Conservation (phyloP, 306 rosid genomes). For the Castanospermum australe region DNA sequence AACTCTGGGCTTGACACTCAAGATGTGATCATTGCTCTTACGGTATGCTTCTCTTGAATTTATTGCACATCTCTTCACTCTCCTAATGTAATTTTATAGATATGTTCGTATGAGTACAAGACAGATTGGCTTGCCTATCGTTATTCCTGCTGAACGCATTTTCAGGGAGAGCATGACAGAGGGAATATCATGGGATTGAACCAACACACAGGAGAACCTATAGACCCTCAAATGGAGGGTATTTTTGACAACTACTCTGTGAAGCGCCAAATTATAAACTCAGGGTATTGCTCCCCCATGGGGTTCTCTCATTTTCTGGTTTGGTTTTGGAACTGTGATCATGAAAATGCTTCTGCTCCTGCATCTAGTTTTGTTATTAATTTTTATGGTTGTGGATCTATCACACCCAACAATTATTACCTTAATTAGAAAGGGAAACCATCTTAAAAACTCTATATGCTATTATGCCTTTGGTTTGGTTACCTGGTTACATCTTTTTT, state of each 20-base stretch:
- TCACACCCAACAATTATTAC: neutral
- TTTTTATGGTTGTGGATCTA: neutral
- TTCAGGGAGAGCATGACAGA: constrained; percentile 90
- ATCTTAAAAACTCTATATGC: neutral
- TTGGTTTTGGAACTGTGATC: neutral
- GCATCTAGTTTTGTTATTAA: neutral
- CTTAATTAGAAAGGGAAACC: neutral
- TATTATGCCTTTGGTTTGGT: neutral
- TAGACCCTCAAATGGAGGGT: constrained; percentile 95
- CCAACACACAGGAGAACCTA: constrained; percentile 86
- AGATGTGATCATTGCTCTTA: constrained; percentile 86
- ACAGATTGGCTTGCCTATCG: neutral
- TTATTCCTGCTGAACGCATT: constrained; percentile 17
- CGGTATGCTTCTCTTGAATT: constrained; percentile 36
- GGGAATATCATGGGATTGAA: constrained; percentile 83
- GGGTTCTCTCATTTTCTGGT: neutral
- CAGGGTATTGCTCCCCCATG: constrained; percentile 72
- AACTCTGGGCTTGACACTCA: constrained; percentile 96
- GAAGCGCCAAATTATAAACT: constrained; percentile 92
- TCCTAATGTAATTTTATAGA: neutral
- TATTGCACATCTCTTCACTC: neutral
- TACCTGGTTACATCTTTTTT: neutral
- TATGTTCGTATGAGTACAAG: neutral
- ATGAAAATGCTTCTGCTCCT: neutral
- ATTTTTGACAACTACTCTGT: constrained; percentile 93